phyloP scores from a whole-genome alignment of 306 rosid genomes.

The Cucurbita ficifolia region DNA sequence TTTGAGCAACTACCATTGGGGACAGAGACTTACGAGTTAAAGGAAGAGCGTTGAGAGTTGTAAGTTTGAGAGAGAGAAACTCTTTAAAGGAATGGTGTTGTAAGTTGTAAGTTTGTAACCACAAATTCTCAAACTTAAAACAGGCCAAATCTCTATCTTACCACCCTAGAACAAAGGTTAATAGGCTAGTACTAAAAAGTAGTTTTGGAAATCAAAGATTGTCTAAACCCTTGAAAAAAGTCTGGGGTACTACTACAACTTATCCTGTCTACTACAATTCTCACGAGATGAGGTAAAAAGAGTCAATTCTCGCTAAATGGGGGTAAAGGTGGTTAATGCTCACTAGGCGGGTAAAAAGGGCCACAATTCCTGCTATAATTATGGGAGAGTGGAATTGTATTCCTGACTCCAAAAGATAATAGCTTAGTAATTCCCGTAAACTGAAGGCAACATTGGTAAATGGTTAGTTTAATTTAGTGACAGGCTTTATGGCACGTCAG shows the following conservation, averaged over 20 bases:
- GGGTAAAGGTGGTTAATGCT: background rate
- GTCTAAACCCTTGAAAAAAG: background rate
- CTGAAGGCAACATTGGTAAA: background rate
- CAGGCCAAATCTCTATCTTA: background rate
- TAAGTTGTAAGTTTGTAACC: background rate
- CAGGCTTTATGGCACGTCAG: background rate
- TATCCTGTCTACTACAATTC: background rate
- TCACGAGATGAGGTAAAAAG: background rate
- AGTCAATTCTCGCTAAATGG: background rate
- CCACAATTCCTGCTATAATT: background rate
- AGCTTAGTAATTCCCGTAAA: background rate
- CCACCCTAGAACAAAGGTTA: background rate
- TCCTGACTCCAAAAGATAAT: background rate
- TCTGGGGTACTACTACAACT: background rate
- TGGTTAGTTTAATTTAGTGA: background rate
- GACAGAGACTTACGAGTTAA: background rate
- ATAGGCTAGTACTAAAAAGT: background rate
- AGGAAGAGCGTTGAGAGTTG: background rate
- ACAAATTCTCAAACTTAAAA: background rate
- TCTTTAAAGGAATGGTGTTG: background rate
- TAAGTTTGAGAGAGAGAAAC: background rate
- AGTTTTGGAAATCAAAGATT: background rate
- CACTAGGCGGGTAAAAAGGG: background rate
- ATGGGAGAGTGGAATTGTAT: background rate
- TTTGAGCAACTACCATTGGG: background rate